Conservation (phyloP, 306 rosid species). For the Boehmeria nivea region DNA sequence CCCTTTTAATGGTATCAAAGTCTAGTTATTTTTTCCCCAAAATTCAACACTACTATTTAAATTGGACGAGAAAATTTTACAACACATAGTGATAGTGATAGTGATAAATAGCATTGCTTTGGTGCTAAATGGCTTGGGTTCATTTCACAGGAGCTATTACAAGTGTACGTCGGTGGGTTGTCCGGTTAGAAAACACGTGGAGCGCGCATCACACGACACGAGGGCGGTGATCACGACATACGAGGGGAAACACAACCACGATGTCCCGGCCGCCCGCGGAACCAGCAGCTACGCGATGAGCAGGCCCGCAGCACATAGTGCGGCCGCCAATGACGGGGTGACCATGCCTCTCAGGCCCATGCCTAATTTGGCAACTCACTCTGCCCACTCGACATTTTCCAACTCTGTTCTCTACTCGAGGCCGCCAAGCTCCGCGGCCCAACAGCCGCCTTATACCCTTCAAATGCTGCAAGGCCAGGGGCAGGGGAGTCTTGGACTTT, state of each 20-base stretch:
- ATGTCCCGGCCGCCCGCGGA: constrained; percentile 89
- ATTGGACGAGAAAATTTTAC: no score
- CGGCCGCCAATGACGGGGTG: no score
- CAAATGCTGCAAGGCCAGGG: constrained; percentile 24
- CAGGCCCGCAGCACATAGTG: constrained; percentile 10
- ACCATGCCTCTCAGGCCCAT: constrained; percentile 29
- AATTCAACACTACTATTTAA: no score
- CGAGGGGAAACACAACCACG: constrained; percentile 94
- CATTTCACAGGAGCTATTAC: constrained; percentile 74
- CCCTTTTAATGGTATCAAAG: no score
- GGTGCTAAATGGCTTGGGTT: no score
- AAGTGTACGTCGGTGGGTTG: constrained; percentile 79
- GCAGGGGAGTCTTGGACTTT: constrained; percentile 9
- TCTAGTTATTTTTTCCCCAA: no score
- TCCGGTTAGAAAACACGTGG: constrained; percentile 89
- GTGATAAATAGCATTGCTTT: no score
- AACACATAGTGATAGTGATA: no score
- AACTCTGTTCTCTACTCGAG: constrained; percentile 18
- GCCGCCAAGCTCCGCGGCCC: constrained; percentile 12
- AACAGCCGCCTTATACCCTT: constrained; percentile 19
- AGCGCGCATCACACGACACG: constrained; percentile 73
- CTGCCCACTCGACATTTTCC: no score
- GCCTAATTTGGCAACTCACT: constrained; percentile 17
- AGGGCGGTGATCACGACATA: constrained; percentile 93
- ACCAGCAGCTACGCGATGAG: constrained; percentile 31